These are phyloP conservation scores for Aspergillus heteromorphus DNA, from an alignment of 495 filamentous ascomycete genomes.

Conservation along the genomic window DNA sequence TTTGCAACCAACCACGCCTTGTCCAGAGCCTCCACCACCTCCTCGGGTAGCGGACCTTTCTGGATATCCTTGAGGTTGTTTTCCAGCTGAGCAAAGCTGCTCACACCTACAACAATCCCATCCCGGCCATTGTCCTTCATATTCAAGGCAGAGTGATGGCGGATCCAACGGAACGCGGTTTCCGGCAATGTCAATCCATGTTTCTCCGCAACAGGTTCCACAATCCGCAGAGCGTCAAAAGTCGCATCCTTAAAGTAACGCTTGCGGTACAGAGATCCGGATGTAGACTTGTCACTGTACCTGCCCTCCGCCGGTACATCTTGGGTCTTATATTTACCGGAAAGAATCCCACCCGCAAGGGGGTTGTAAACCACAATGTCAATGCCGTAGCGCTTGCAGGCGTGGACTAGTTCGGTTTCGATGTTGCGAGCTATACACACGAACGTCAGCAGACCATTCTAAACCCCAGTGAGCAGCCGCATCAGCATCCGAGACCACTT, in stretches of 20 bases:
- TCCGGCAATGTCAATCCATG: slow-evolving; percentile 77
- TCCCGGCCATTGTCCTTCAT: slow-evolving; percentile 66
- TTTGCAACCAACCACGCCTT: slow-evolving; percentile 64
- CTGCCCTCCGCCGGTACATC: slow-evolving; percentile 66
- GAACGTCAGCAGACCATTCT: slow-evolving; percentile 57
- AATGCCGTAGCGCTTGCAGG: slow-evolving; percentile 77
- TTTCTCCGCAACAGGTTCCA: slow-evolving; percentile 70
- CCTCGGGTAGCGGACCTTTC: slow-evolving; percentile 82
- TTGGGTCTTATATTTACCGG: slow-evolving; percentile 73
- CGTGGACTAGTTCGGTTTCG: slow-evolving; percentile 73
- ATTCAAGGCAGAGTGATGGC: slow-evolving; percentile 74
- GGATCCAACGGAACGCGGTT: slow-evolving; percentile 74
- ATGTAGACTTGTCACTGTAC: slow-evolving; percentile 51
- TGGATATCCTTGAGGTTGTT: slow-evolving; percentile 71
- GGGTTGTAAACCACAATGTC: slow-evolving; percentile 93
- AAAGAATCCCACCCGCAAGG: slow-evolving; percentile 75
- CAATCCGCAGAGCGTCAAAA: slow-evolving; percentile 67
- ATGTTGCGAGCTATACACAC: slow-evolving; percentile 55
- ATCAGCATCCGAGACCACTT: slow-evolving; percentile 35
- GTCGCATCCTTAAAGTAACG: slow-evolving; percentile 78
- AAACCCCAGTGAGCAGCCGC: slow-evolving; percentile 35
- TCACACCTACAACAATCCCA: slow-evolving; percentile 77
- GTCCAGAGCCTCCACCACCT: slow-evolving; percentile 74
- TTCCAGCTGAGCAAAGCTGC: slow-evolving; percentile 67
- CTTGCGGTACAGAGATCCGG: slow-evolving; percentile 63